Base-by-base conservation (phyloP, 441 rosid genomes). In the Populus trichocarpa region DNA sequence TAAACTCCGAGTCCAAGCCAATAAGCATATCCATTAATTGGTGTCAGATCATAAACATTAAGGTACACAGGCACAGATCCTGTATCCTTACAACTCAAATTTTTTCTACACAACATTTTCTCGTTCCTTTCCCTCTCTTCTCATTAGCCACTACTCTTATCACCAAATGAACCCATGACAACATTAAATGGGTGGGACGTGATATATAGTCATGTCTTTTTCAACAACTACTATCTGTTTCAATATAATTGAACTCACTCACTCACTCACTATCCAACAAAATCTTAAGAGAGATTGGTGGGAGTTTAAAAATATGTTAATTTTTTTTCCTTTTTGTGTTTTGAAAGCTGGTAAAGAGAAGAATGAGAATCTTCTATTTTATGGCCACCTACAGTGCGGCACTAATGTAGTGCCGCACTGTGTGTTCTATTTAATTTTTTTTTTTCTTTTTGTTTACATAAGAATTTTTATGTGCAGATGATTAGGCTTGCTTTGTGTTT, bases 1-100 rank as follows among this genome's bases (percentile, higher is more conserved):
- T 93, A 96, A 42, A 90, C 97, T 18, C 99, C 98, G 71, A 96
- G 98, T 36, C 99, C 99, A 74, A 95, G 79, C 99, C 99, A 95
- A 77, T 93, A 93, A 74, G 98, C 95, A 75, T 92, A 95, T 76
- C 98, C 97, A 89, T 96, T 96, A 67, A 92, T 76, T 18, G 98
- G 94, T 65, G 99, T 96, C 74, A 96, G 93, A 88, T 96, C 99
- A 81, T 96, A 96, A 10, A 96, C 98, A 75, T 96, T 96, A 28
- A 96, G 97, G 84, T 87, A 85, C 79, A 96, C 99, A 1, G 97
- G 93, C 16, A 92, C 90, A 16, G 97, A 92, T 81, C 98, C 99
- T 80, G 81, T 80, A 25, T 86, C 95, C 59, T 79, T 84, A 67
- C 78, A 76, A 36, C 88, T 84, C 67, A 86, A 84, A 68, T 67